A percentile compares a stretch with the other conserved stretches of the same genome.
Conservation (phyloP, 345 rosid species). For the Laguncularia racemosa region DNA sequence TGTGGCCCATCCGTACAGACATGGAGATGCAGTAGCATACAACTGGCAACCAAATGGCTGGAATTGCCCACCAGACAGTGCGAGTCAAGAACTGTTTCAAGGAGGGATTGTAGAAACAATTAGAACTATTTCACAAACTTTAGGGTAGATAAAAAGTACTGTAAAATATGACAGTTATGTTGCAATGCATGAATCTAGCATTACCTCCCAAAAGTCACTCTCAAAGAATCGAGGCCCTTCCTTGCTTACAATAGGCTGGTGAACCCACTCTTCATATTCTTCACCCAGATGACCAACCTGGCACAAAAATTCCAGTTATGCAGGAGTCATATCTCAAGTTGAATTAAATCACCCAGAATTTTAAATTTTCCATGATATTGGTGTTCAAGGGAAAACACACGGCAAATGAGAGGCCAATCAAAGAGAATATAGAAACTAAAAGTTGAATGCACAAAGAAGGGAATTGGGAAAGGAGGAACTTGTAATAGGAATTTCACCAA, state of each 20-base stretch:
- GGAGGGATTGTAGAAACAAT: neutral
- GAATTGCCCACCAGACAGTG: conserved; percentile 97
- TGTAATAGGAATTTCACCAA: no score
- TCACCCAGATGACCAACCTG: conserved; percentile 99
- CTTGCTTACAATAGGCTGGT: conserved; percentile 84
- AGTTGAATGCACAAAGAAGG: no score
- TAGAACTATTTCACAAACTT: neutral
- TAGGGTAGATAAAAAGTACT: no score
- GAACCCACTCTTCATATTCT: conserved; percentile 93
- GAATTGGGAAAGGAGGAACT: no score
- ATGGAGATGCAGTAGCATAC: conserved; percentile 51
- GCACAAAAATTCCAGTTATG: conserved; percentile 2
- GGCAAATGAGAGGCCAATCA: no score
- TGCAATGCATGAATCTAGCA: neutral
- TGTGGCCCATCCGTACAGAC: conserved; percentile 60
- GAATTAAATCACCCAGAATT: no score
- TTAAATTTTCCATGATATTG: no score
- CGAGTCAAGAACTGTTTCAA: conserved; percentile 70
- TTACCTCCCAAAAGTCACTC: conserved; percentile 90
- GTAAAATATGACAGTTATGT: no score
- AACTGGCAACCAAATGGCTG: conserved; percentile 86
- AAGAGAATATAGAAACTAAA: no score
- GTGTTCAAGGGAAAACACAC: no score
- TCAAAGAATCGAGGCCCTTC: conserved; percentile 93
- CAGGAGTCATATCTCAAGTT: neutral